A percentile compares a stretch with the other conserved stretches of the same genome.
phyloP scores from a whole-genome alignment of 441 rosid genomes.

The Euphorbia schlechtendalii region DNA sequence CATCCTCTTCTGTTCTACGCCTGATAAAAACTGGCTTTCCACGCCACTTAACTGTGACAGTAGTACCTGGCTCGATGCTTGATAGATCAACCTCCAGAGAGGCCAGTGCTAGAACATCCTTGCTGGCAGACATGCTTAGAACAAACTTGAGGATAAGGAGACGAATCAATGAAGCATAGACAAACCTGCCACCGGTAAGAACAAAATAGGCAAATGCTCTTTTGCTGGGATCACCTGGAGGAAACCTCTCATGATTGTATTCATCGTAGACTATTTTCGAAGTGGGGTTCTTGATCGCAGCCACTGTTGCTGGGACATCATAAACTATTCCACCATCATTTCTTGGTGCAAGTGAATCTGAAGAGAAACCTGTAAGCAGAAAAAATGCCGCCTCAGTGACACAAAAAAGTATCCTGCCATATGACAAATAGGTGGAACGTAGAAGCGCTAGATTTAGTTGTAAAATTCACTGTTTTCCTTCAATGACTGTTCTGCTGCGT shows the following conservation, averaged over 20 bases:
- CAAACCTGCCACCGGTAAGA: conserved; percentile 87
- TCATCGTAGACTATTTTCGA: conserved; percentile 78
- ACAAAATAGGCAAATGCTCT: conserved; percentile 95
- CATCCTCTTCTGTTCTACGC: conserved; percentile 83
- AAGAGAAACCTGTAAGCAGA: conserved; percentile 53
- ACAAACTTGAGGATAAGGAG: conserved; percentile 81
- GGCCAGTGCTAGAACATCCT: conserved; percentile 92
- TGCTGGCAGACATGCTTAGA: conserved; percentile 95
- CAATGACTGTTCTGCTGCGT: not conserved
- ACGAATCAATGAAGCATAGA: conserved; percentile 79
- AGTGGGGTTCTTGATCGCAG: conserved; percentile 74
- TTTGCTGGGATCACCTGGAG: conserved; percentile 97
- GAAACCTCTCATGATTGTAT: conserved; percentile 77
- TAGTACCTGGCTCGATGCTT: conserved; percentile 80
- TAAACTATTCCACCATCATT: conserved; percentile 49
- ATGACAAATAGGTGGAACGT: not conserved
- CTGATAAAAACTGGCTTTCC: conserved; percentile 95
- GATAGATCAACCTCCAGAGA: conserved; percentile 91
- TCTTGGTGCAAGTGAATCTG: conserved; percentile 48
- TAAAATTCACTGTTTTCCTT: not conserved
- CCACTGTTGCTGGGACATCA: conserved; percentile 57
- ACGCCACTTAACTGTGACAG: conserved; percentile 93
- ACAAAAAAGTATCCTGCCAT: not conserved
- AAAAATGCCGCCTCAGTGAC: not conserved
- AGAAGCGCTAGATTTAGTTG: not conserved